Conservation (phyloP, 2,329 filamentous ascomycete species). For the Pyrenochaeta sp. region DNA sequence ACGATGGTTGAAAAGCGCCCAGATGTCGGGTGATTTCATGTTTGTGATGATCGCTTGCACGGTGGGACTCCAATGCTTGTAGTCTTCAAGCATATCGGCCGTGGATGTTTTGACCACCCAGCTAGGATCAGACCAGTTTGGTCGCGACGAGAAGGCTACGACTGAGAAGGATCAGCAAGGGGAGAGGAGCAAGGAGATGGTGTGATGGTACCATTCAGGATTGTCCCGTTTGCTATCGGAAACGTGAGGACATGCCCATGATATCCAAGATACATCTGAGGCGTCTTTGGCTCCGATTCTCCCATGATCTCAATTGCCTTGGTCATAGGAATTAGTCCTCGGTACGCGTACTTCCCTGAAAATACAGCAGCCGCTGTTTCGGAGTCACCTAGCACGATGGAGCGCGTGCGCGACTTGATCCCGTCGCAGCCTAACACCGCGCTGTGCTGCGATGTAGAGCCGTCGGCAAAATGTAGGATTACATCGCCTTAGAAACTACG, state of each 20-base stretch:
- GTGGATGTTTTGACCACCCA: slow-evolving; percentile 39
- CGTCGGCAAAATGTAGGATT: slow-evolving; percentile 55
- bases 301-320: slow-evolving; percentile 60
- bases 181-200: not conserved
- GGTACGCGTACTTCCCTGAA: slow-evolving; percentile 68
- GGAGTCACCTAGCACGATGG: slow-evolving; percentile 59
- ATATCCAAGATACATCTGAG: slow-evolving; percentile 66
- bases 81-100: slow-evolving; percentile 40
- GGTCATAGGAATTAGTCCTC: slow-evolving; percentile 68
- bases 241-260: slow-evolving; percentile 68
- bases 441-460: slow-evolving; percentile 53
- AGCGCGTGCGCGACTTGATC: slow-evolving; percentile 65
- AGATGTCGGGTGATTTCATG: slow-evolving; percentile 59
- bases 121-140: slow-evolving; percentile 28
- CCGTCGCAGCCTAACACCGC: slow-evolving; percentile 70
- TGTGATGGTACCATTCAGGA: slow-evolving; percentile 59
- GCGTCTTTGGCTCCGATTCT: slow-evolving; percentile 56
- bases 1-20: slow-evolving; percentile 59
- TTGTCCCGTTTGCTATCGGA: slow-evolving; percentile 64
- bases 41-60: slow-evolving; percentile 29
- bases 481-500: slow-evolving; percentile 23
- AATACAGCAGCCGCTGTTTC: slow-evolving; percentile 58
- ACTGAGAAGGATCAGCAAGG: slow-evolving; percentile 19
- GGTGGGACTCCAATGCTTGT: slow-evolving; percentile 28
- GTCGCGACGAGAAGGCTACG: slow-evolving; percentile 34